phyloP scores from a whole-genome alignment of 176 grass and related monocot species.

The barley (Hordeum vulgare) region DNA sequence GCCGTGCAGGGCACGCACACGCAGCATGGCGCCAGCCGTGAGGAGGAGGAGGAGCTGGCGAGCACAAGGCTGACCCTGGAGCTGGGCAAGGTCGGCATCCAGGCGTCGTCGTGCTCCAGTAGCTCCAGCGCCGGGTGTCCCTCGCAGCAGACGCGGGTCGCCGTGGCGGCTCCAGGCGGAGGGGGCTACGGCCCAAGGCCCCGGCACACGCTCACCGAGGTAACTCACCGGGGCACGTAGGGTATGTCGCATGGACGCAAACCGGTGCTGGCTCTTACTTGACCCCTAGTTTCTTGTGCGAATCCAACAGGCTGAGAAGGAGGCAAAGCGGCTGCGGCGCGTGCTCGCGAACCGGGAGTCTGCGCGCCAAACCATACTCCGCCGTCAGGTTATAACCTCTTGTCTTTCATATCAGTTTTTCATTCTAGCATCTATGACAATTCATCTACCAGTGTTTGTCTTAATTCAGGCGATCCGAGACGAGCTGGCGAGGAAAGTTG shows the following conservation, averaged over 20 bases:
- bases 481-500: slow-evolving; percentile 49
- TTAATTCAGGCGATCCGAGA: slow-evolving; percentile 41
- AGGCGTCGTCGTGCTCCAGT: slow-evolving; percentile 15
- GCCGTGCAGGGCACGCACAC: background rate
- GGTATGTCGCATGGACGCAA: background rate
- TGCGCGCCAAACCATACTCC: slow-evolving; percentile 59
- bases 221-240: background rate
- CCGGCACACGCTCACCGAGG: slow-evolving; percentile 63
- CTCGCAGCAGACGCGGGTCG: background rate
- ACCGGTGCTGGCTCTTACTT: background rate
- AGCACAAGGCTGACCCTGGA: slow-evolving; percentile 30
- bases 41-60: background rate
- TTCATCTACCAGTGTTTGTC: background rate
- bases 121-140: slow-evolving; percentile 16
- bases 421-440: background rate
- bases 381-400: slow-evolving; percentile 43
- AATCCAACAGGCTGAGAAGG: slow-evolving; percentile 45
- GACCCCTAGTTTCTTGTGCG: background rate
- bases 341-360: slow-evolving; percentile 80
- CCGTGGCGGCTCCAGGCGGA: background rate
- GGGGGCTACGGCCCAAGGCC: slow-evolving; percentile 9
- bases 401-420: background rate
- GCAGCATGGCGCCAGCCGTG: background rate
- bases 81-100: slow-evolving; percentile 28
- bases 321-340: slow-evolving; percentile 58